Conservation (phyloP, 2,329 filamentous ascomycete species). For the Beauveria sp. region DNA sequence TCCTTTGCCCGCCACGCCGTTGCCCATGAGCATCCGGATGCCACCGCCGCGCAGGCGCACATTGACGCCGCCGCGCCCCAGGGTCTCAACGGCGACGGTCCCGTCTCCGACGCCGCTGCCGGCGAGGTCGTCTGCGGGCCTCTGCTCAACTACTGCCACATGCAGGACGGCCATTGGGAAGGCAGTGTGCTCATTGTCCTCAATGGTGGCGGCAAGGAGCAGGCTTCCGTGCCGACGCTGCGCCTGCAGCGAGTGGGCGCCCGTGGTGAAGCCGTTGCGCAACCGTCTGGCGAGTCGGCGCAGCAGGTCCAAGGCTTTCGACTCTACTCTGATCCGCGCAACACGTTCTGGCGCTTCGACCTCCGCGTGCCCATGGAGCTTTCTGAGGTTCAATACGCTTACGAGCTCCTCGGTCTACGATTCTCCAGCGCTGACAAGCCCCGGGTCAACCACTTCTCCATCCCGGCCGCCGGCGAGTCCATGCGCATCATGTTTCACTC, state of each 20-base stretch:
- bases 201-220: slow-evolving; percentile 56
- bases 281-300: not conserved
- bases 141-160: slow-evolving; percentile 69
- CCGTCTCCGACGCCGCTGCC: slow-evolving; percentile 30
- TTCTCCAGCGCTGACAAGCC: slow-evolving; percentile 51
- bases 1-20: slow-evolving; percentile 44
- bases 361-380: slow-evolving; percentile 66
- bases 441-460: slow-evolving; percentile 66
- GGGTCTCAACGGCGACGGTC: slow-evolving; percentile 13
- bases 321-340: slow-evolving; percentile 56
- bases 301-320: slow-evolving; percentile 40
- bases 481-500: slow-evolving; percentile 99
- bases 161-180: slow-evolving; percentile 66
- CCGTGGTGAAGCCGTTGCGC: slow-evolving; percentile 21
- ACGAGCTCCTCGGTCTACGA: slow-evolving; percentile 60
- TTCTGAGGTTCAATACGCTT: slow-evolving; percentile 69
- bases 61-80: slow-evolving; percentile 18
- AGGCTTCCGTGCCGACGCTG: slow-evolving; percentile 52
- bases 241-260: slow-evolving; percentile 38
- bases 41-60: slow-evolving; percentile 30
- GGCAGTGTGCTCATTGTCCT: slow-evolving; percentile 83
- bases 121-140: slow-evolving; percentile 64
- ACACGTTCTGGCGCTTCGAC: slow-evolving; percentile 93
- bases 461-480: slow-evolving; percentile 72
- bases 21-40: slow-evolving; percentile 40